Percentiles rank a stretch among this genome's conserved stretches.
phyloP scores from a whole-genome alignment of 1,139 yeast genomes.

The Suhomyces coccinellae region DNA sequence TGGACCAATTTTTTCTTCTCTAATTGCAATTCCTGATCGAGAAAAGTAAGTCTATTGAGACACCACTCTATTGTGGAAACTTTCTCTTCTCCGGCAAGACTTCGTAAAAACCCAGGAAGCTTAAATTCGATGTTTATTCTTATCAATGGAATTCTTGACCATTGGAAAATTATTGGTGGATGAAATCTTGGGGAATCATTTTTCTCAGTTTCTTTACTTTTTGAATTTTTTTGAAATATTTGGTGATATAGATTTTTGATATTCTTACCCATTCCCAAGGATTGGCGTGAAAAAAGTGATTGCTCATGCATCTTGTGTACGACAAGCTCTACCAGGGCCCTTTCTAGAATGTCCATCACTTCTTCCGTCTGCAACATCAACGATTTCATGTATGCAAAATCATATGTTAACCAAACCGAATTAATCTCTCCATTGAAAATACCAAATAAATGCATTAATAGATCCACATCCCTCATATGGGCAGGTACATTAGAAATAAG shows the following conservation, averaged over 20 bases:
- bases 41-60: slow-evolving; percentile 19
- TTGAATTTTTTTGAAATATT: too few species aligned
- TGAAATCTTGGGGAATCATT: slow-evolving; percentile 24
- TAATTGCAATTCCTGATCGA: slow-evolving; percentile 22
- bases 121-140: slow-evolving; percentile 24
- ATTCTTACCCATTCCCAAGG: too few species aligned
- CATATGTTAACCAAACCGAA: slow-evolving; percentile 52
- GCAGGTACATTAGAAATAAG: slow-evolving; percentile 52
- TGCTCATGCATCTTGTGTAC: neutral
- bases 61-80: slow-evolving; percentile 32
- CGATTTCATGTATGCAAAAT: slow-evolving; percentile 36
- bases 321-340: slow-evolving; percentile 16
- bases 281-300: neutral
- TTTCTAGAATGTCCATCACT: slow-evolving; percentile 44
- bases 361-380: slow-evolving; percentile 33
- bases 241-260: too few species aligned
- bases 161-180: slow-evolving; percentile 34
- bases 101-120: slow-evolving; percentile 35
- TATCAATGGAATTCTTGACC: slow-evolving; percentile 25
- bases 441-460: slow-evolving; percentile 28
- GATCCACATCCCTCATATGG: slow-evolving; percentile 27
- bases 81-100: slow-evolving; percentile 23
- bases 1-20: slow-evolving; percentile 22
- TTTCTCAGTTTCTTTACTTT: neutral
- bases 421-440: slow-evolving; percentile 48